phyloP scores from a whole-genome alignment of 805 yeast species.

The Cyberlindnera amylophila region DNA sequence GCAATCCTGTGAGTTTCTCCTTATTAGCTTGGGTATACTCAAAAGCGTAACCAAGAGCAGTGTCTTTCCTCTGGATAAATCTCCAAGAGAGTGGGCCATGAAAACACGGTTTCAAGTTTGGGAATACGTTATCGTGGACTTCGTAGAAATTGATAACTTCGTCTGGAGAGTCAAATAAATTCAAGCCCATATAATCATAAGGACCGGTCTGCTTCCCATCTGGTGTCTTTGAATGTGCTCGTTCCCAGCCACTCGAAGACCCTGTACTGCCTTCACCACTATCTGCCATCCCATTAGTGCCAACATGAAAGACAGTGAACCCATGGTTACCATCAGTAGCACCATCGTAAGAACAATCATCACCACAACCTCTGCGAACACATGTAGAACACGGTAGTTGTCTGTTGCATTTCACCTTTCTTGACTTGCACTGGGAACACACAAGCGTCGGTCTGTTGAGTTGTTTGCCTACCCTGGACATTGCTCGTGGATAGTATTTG shows the following conservation, averaged over 20 bases:
- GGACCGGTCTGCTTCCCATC: no score
- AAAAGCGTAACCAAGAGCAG: slow-evolving; percentile 7
- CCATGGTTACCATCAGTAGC: neutral
- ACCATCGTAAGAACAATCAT: slow-evolving; percentile 1
- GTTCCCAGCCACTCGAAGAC: neutral
- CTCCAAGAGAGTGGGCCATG: slow-evolving; percentile 11
- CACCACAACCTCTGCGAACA: slow-evolving; percentile 5
- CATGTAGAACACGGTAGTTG: slow-evolving; percentile 6
- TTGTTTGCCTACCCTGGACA: neutral
- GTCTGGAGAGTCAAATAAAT: slow-evolving; percentile 1
- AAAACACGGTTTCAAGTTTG: neutral
- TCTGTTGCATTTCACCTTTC: slow-evolving; percentile 10
- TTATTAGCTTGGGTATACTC: slow-evolving; percentile 3
- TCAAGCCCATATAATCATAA: slow-evolving; percentile 7
- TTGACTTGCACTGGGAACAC: slow-evolving; percentile 4
- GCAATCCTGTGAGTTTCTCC: no score
- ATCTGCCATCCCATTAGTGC: neutral
- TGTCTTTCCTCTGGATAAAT: slow-evolving; percentile 6
- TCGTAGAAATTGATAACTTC: slow-evolving; percentile 10
- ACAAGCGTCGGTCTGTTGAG: slow-evolving; percentile 4
- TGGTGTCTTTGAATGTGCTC: no score
- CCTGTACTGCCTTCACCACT: neutral
- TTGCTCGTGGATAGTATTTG: neutral
- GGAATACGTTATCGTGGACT: neutral
- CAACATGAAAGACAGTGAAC: neutral